Conservation (phyloP, 2,329 filamentous ascomycete genomes). For the Cladosporium sp. region DNA sequence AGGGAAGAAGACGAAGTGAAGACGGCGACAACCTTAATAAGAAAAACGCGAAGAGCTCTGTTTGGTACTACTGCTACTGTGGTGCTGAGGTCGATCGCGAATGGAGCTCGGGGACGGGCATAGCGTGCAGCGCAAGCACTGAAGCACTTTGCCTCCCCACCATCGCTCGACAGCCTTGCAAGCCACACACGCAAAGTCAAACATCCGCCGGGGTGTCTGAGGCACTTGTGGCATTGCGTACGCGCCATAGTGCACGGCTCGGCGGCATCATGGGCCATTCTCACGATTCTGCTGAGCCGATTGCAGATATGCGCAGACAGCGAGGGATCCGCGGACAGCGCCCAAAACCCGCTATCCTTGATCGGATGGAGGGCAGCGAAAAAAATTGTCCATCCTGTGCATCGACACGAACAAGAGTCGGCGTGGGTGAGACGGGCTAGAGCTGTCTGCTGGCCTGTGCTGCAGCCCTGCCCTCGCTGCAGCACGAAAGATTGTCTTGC, state of each 20-base stretch:
- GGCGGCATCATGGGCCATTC: neutral
- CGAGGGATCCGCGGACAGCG: constrained; percentile 12
- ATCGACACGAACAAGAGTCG: neutral
- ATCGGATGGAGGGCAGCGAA: neutral
- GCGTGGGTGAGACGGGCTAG: constrained; percentile 8
- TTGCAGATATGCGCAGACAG: neutral
- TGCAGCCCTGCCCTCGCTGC: neutral
- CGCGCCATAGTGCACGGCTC: neutral
- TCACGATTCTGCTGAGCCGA: neutral
- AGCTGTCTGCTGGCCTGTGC: neutral
- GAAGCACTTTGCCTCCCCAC: constrained; percentile 2
- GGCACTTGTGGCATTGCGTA: neutral
- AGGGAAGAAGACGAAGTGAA: constrained; percentile 3
- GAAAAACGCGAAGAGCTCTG: neutral
- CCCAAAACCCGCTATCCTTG: neutral
- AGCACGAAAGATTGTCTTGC: neutral
- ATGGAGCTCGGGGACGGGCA: neutral
- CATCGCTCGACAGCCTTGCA: constrained; percentile 1
- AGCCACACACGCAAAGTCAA: constrained; percentile 5
- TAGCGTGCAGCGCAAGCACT: neutral
- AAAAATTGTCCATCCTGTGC: neutral
- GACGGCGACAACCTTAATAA: constrained; percentile 16
- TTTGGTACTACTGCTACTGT: neutral
- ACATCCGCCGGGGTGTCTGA: neutral
- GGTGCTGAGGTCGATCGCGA: neutral